Conservation (phyloP, 2,329 filamentous ascomycete genomes). For the Clonostachys sp. region DNA sequence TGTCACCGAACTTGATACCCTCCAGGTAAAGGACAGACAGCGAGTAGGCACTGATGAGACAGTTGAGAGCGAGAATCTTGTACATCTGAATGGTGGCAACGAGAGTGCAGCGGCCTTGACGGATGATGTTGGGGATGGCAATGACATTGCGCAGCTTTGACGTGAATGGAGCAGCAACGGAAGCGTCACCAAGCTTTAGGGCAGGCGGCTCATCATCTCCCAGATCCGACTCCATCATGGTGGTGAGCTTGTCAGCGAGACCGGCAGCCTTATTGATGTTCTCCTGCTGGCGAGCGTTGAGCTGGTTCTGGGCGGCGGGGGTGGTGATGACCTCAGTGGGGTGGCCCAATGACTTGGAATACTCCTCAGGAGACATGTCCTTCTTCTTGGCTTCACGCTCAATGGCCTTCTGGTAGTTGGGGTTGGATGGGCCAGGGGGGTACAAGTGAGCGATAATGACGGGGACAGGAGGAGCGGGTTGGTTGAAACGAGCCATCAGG, state of each 20-base stretch:
- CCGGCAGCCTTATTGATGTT: slow-evolving; percentile 68
- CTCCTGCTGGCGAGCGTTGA: slow-evolving; percentile 43
- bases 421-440: slow-evolving; percentile 84
- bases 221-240: slow-evolving; percentile 87
- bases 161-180: slow-evolving; percentile 94
- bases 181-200: slow-evolving; percentile 95
- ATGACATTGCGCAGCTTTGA: slow-evolving; percentile 96
- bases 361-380: slow-evolving; percentile 58
- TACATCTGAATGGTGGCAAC: slow-evolving; percentile 99
- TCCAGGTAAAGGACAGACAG: slow-evolving; percentile 94
- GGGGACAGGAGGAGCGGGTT: slow-evolving; percentile 89
- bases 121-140: slow-evolving; percentile 96
- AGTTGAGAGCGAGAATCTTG: slow-evolving; percentile 98
- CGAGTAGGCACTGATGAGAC: slow-evolving; percentile 95
- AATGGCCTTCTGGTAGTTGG: slow-evolving; percentile 90
- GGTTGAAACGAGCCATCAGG: slow-evolving; percentile 93
- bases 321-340: slow-evolving; percentile 47
- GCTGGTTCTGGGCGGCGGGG: slow-evolving; percentile 3
- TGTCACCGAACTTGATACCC: slow-evolving; percentile 98
- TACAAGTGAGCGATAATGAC: slow-evolving; percentile 89
- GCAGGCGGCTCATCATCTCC: slow-evolving; percentile 88
- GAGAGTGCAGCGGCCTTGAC: slow-evolving; percentile 93
- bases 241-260: slow-evolving; percentile 81
- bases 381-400: slow-evolving; percentile 81
- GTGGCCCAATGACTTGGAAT: slow-evolving; percentile 46